Percentiles rank a stretch among this genome's conserved stretches.
Conservation (phyloP, 2,329 filamentous ascomycete genomes). For the Dactylellina haptotyla region DNA sequence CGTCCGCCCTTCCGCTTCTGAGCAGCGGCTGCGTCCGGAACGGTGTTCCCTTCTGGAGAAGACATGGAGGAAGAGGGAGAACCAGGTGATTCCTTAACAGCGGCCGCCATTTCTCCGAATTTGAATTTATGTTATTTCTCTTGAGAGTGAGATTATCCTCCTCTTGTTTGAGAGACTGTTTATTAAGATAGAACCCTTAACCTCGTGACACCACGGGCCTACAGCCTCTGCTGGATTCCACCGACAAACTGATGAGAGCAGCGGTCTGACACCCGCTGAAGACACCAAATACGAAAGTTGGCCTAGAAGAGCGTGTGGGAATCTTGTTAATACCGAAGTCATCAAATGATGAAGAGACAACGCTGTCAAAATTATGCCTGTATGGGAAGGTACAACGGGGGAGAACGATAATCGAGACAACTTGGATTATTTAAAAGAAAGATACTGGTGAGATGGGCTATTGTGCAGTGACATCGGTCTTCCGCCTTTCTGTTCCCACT, state of each 20-base stretch:
- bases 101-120: constrained; percentile 55
- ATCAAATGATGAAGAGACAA: constrained; percentile 15
- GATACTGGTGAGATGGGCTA: background rate
- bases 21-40: constrained; percentile 53
- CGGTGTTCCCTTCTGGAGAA: constrained; percentile 57
- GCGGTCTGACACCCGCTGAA: constrained; percentile 34
- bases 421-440: background rate
- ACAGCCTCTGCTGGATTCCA: constrained; percentile 36
- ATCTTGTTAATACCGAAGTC: constrained; percentile 29
- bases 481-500: too few species aligned
- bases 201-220: constrained; percentile 40
- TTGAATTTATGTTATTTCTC: background rate
- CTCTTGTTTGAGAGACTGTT: constrained; percentile 43
- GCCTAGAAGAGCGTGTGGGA: constrained; percentile 20
- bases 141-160: constrained; percentile 29
- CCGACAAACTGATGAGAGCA: constrained; percentile 40
- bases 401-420: background rate
- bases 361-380: too few species aligned
- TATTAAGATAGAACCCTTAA: constrained; percentile 31
- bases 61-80: constrained; percentile 58
- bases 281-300: constrained; percentile 25
- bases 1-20: constrained; percentile 97
- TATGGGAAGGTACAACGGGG: background rate
- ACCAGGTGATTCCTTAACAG: constrained; percentile 58
- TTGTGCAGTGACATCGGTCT: too few species aligned